Conservation (phyloP, 345 rosid species). For the Eucalyptus regnans region DNA sequence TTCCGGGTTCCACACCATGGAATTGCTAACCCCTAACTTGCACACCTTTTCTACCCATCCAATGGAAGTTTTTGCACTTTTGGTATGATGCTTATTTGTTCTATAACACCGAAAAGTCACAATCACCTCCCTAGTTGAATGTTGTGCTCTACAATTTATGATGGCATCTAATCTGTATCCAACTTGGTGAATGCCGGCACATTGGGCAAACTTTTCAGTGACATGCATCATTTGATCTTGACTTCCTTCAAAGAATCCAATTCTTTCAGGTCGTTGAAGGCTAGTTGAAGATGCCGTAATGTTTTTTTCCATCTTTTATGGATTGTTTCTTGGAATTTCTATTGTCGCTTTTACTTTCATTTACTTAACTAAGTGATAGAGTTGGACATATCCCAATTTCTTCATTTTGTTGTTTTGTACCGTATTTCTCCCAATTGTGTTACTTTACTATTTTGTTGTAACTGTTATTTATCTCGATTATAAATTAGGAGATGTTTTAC, state of each 20-base stretch:
- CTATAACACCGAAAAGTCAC: background rate
- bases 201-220: background rate
- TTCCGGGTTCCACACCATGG: background rate
- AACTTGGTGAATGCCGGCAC: rapidly evolving
- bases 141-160: background rate
- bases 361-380: background rate
- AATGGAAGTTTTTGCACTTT: background rate
- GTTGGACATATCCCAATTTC: background rate
- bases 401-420: background rate
- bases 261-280: rapidly evolving
- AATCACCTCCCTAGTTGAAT: background rate
- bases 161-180: rapidly evolving
- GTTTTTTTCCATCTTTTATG: background rate
- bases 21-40: background rate
- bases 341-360: background rate
- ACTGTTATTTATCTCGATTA: background rate
- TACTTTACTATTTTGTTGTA: background rate
- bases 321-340: background rate
- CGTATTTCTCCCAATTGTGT: rapidly evolving
- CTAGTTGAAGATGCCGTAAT: background rate
- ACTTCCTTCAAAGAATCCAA: background rate
- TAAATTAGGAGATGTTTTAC: background rate
- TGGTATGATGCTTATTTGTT: background rate
- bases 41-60: background rate
- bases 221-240: background rate